A percentile compares a stretch with the other conserved stretches of the same genome.
These are phyloP conservation scores for Boeremia lycopersici DNA, from an alignment of 2,329 filamentous ascomycete genomes.

Conservation along the genomic window DNA sequence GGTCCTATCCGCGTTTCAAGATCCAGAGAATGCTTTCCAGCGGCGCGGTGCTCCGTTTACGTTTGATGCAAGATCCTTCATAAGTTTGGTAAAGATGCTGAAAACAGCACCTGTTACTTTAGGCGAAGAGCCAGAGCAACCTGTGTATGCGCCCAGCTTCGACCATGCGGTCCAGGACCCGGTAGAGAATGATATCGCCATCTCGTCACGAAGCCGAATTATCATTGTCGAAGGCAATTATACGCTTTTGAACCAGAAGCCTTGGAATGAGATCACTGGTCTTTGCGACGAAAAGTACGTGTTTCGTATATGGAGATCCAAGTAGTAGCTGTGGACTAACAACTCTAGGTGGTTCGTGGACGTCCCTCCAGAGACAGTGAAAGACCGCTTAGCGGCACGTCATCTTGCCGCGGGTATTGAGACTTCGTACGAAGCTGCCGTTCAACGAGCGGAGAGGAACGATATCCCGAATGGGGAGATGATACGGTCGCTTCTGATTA, in stretches of 20 bases:
- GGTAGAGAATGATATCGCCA: slow-evolving; percentile 20
- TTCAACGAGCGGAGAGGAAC: slow-evolving; percentile 31
- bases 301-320: background rate
- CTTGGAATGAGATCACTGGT: slow-evolving; percentile 25
- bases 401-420: slow-evolving; percentile 35
- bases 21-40: slow-evolving; percentile 28
- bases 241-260: slow-evolving; percentile 29
- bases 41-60: slow-evolving; percentile 37
- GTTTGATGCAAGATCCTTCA: slow-evolving; percentile 30
- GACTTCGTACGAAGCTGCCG: slow-evolving; percentile 23
- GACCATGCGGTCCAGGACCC: slow-evolving; percentile 36
- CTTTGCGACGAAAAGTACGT: slow-evolving; percentile 28
- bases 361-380: slow-evolving; percentile 23
- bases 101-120: slow-evolving; percentile 25
- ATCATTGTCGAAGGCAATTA: slow-evolving; percentile 37
- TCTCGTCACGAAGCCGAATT: slow-evolving; percentile 30
- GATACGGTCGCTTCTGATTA: slow-evolving; percentile 28
- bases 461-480: slow-evolving; percentile 33
- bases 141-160: slow-evolving; percentile 30
- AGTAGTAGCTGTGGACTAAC: background rate
- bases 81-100: slow-evolving; percentile 23
- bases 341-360: slow-evolving; percentile 33
- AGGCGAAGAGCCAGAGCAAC: slow-evolving; percentile 19
- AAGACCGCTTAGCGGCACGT: slow-evolving; percentile 25
- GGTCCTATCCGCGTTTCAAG: slow-evolving; percentile 23